Base-by-base conservation (phyloP, 2,329 filamentous ascomycete species). In the Ophiosphaerella herpotricha region DNA sequence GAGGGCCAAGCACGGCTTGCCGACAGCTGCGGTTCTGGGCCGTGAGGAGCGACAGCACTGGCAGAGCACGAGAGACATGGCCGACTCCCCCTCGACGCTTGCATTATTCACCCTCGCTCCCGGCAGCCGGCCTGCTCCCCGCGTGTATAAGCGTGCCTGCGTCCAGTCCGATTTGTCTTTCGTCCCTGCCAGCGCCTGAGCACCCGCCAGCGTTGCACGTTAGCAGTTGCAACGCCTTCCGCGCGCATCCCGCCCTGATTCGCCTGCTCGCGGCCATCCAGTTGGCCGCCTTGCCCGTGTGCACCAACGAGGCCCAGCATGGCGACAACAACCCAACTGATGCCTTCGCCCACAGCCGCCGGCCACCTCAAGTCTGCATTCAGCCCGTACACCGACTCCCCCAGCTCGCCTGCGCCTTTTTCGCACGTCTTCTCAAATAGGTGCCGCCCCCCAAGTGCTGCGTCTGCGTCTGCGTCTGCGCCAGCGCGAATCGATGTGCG, bases 331-430 rank as follows among this genome's bases (percentile, higher is more conserved):
- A 72, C 70, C 23, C 75, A 77, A 56, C 71, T 78, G 53, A 78
- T 79, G 76, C 74, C 77, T 57, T 78, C 75, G 36, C 70, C 69
- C 29, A 71, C 65, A 29, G 26, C 26, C 36, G 58, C 58, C 48
- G 55, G 54, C 40, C 64, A 63, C 53, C 64, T 78, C 52, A 72
- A 73, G 56, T 79, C 77, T 55, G 70, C 75, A 45, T 79, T 79
- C 67, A 77, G 75, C 57, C 77, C 78, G n/a, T 80, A 78, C 63
- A 75, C 77, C 41, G 77, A 81, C 57, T 79, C 78, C 36, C 78
- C 79, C 43, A 77, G 72, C 55, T 80, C 79, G 38, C 78, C 79
- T 21, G 73, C 71, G 41, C 71, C 73, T 14, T 79, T 78, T 59
- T 68, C 67, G 40, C 69, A 73, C 4, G 67, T 71, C 57, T 74